phyloP scores from a whole-genome alignment of 345 rosid species.

The Odontarrhena argentea region DNA sequence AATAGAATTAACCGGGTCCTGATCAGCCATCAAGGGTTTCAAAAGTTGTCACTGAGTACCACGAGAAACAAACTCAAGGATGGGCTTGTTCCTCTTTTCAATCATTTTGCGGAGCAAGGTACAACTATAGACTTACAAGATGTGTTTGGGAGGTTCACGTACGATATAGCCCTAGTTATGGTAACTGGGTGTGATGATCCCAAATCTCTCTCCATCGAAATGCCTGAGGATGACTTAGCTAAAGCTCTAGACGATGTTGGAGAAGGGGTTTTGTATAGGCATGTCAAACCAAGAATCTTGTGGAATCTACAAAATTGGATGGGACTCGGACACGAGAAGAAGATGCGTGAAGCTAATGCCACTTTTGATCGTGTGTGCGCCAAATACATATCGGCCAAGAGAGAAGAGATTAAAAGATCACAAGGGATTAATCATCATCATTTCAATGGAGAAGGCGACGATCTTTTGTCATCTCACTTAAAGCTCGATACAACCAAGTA shows the following conservation, averaged over 20 bases:
- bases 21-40: slow-evolving; percentile 5
- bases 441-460: background rate
- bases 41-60: background rate
- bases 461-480: background rate
- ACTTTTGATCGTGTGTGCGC: background rate
- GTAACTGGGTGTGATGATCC: slow-evolving; percentile 1
- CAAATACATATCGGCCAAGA: background rate
- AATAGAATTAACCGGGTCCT: background rate
- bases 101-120: background rate
- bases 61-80: slow-evolving; percentile 3
- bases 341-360: background rate
- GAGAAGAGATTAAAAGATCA: background rate
- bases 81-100: background rate
- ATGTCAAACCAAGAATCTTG: slow-evolving; percentile 6
- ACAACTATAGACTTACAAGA: background rate
- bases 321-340: slow-evolving; percentile 8
- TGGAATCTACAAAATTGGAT: slow-evolving; percentile 17
- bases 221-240: background rate
- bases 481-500: slow-evolving; percentile 7
- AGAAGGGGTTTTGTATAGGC: background rate
- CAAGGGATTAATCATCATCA: background rate
- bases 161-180: background rate
- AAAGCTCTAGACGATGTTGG: background rate
- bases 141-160: background rate
- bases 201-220: background rate